Conservation (phyloP, 352 stramenopile species). For the Globisporangium cederbergense region DNA sequence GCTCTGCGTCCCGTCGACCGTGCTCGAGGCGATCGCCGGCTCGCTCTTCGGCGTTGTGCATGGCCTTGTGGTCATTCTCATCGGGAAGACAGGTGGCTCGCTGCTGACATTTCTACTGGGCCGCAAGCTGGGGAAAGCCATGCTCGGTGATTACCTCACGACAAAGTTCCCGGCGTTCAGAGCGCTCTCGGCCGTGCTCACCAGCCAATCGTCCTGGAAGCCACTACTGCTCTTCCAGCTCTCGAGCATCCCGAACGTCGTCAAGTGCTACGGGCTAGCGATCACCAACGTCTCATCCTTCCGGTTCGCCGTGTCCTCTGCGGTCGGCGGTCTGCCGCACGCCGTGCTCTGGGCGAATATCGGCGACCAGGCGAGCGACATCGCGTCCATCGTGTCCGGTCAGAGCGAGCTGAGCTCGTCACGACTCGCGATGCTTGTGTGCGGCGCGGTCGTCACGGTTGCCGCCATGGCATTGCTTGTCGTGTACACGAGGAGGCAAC, state of each 20-base stretch:
- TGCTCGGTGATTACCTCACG: constrained; percentile 59
- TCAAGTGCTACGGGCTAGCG: constrained; percentile 76
- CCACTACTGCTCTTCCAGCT: constrained; percentile 74
- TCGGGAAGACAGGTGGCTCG: constrained; percentile 71
- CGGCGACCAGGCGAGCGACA: constrained; percentile 62
- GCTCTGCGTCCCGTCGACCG: constrained; percentile 63
- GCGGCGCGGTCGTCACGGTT: constrained; percentile 38
- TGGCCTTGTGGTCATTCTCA: constrained; percentile 49
- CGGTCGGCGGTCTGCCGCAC: constrained; percentile 52
- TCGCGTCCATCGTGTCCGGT: constrained; percentile 52
- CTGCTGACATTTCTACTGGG: constrained; percentile 63
- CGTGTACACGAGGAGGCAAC: constrained; percentile 61
- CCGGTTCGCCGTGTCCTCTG: constrained; percentile 57
- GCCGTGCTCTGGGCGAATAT: constrained; percentile 72
- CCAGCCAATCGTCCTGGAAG: constrained; percentile 59
- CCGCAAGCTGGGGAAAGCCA: constrained; percentile 46
- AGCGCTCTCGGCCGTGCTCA: constrained; percentile 61
- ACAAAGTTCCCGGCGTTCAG: constrained; percentile 66
- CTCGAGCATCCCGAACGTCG: constrained; percentile 75
- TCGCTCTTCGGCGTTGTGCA: constrained; percentile 60
- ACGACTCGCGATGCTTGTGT: constrained; percentile 43
- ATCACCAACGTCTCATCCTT: constrained; percentile 60
- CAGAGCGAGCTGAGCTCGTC: constrained; percentile 41
- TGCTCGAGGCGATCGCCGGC: constrained; percentile 60
- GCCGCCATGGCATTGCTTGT: constrained; percentile 55